Evolutionary conservation across 2,329 filamentous ascomycete genomes (phyloP), one percentile per base, ranked within the genome.

Genomic region (Talaromyces sp.): DNA sequence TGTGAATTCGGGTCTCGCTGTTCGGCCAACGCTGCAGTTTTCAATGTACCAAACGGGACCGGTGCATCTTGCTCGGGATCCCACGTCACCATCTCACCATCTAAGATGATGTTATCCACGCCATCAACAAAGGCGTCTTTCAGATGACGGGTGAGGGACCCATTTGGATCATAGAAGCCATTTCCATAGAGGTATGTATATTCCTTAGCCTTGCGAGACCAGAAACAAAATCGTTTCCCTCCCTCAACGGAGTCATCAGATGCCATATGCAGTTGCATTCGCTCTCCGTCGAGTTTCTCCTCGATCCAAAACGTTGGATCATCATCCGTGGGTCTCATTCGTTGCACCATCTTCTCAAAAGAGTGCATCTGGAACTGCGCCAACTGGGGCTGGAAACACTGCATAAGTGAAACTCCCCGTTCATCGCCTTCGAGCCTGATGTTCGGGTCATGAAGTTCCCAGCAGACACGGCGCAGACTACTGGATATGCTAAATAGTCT

Each of bases 11-110:
- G 88, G 65, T 93, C 92, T 64, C 87, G 85, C 70, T 93, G 88
- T 69, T 94, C 90, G 0, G 88, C 83, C 34, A 96, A 76, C 0
- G 94, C 94, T 0, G 93, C 94, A 1, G 92, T 94, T 76, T 99
- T 99, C 56, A 99, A 82, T 0, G 91, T 96, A 7, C 95, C 95
- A 73, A 99, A 99, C 0, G 89, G 87, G 16, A 96, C 89, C 58
- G 95, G 90, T 60, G 89, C 89, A 76, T 96, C 90, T 56, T 90
- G 82, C 52, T 89, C 86, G 64, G 92, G 90, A 71, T 98, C 92
- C 95, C 95, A 99, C 0, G 93, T 96, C 62, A 99, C 92, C 95
- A 99, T 99, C 74, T 99, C 95, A 9, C 95, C 95, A 69, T 99
- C 95, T 0, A 99, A 82, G 56, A 99, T 96, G 66, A 96, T 83